Evolutionary conservation across 2,329 filamentous ascomycete genomes (phyloP).

Genomic region (Elsinoe batatas): DNA sequence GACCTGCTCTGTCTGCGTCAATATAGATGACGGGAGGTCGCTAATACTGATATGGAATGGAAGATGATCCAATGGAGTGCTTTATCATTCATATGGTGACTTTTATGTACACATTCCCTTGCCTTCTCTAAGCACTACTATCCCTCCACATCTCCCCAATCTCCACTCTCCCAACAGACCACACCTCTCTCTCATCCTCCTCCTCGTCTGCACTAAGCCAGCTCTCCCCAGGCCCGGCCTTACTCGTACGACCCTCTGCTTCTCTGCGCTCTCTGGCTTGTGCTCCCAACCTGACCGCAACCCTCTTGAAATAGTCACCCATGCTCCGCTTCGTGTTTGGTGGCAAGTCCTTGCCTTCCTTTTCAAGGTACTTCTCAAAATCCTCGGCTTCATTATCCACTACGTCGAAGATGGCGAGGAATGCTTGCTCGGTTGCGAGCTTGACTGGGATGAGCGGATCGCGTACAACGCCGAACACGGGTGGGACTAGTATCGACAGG

Average conservation of each 20-base stretch:
- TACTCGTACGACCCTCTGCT: conserved; percentile 71
- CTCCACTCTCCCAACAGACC: conserved; percentile 89
- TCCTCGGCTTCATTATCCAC: conserved; percentile 76
- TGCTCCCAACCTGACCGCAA: conserved; percentile 71
- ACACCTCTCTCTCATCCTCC: conserved; percentile 91
- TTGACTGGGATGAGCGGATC: conserved; percentile 93
- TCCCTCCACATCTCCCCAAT: conserved; percentile 47
- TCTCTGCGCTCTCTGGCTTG: conserved; percentile 85
- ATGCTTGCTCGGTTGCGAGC: conserved; percentile 85
- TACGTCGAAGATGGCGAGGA: conserved; percentile 81
- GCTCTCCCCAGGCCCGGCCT: conserved; percentile 50
- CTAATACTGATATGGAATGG: too few relatives aligned
- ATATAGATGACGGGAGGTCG: too few relatives aligned
- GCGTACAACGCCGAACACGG: conserved; percentile 81
- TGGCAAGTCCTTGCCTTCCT: conserved; percentile 53
- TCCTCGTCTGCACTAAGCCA: conserved; percentile 73
- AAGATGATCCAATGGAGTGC: too few relatives aligned
- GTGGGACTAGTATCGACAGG: conserved; percentile 65
- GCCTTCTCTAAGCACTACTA: conserved; percentile 24
- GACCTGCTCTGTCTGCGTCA: too few relatives aligned
- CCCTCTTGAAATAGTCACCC: conserved; percentile 93
- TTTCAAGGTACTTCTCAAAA: conserved; percentile 82
- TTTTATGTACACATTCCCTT: conserved; percentile 3
- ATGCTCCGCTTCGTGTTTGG: conserved; percentile 76
- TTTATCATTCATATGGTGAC: background rate